A percentile compares a stretch with the other conserved stretches of the same genome.
Evolutionary conservation across 2,329 filamentous ascomycete species (phyloP).

Genomic region (Botrytis squamosa): DNA sequence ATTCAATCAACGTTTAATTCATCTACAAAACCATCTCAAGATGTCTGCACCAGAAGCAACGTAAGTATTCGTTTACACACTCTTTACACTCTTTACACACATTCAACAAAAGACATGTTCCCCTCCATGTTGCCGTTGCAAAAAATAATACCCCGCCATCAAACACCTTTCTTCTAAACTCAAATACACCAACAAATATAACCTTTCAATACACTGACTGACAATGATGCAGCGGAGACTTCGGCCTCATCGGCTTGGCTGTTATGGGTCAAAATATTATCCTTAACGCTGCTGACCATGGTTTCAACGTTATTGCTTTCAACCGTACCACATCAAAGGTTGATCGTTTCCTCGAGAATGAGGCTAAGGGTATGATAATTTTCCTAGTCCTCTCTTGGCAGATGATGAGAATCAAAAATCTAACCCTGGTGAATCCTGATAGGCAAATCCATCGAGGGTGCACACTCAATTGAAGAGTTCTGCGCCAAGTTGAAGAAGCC

Average conservation of each 20-base stretch:
- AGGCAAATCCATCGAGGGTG: conserved; percentile 92
- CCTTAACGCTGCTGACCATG: conserved; percentile 83
- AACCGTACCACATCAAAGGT: conserved; percentile 99
- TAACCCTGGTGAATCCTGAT: conserved; percentile 18
- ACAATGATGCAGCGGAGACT: conserved; percentile 56
- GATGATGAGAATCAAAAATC: conserved; percentile 11
- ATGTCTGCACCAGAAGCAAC: conserved; percentile 49
- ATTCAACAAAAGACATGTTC: background rate
- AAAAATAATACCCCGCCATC: conserved; percentile 17
- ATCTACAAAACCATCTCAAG: conserved; percentile 23
- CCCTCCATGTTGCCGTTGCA: conserved; percentile 2
- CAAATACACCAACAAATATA: background rate
- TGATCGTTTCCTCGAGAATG: conserved; percentile 86
- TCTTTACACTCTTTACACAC: conserved; percentile 34
- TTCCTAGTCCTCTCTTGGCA: background rate
- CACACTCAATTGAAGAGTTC: conserved; percentile 92
- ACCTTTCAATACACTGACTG: conserved; percentile 23
- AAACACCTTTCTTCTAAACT: background rate
- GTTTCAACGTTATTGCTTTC: conserved; percentile 96
- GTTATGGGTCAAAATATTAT: conserved; percentile 91
- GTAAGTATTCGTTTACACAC: conserved; percentile 53
- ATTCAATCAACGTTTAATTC: conserved; percentile 20
- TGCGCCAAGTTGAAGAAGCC: conserved; percentile 95
- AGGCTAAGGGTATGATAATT: conserved; percentile 67
- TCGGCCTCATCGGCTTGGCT: conserved; percentile 89